Percentiles rank a stretch among this genome's conserved stretches.
Evolutionary conservation across 768 basidiomycete genomes (phyloP).

Genomic region (Sporobolomyces pararoseus): DNA sequence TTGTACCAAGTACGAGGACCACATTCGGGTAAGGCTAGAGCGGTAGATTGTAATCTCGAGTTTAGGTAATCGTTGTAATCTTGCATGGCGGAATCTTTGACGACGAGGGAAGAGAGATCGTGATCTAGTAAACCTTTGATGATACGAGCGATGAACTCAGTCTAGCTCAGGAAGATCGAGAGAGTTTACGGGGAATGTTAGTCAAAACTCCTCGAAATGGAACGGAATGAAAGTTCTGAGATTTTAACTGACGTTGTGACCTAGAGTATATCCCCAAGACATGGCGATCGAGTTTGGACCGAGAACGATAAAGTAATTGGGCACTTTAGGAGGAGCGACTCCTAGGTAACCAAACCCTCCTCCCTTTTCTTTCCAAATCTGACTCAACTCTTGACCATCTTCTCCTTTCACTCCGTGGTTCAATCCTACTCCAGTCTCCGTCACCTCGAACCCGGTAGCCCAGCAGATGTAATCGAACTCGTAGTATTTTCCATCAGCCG

Average conservation of each 20-base stretch:
- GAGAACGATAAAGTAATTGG: slow-evolving; percentile 37
- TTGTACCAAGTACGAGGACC: slow-evolving; percentile 33
- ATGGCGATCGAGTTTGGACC: slow-evolving; percentile 36
- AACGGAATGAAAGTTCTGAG: not conserved
- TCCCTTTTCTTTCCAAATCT: slow-evolving; percentile 24
- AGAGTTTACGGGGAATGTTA: no score
- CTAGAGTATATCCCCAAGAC: slow-evolving; percentile 29
- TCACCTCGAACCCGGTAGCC: slow-evolving; percentile 41
- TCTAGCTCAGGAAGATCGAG: not conserved
- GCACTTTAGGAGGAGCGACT: slow-evolving; percentile 20
- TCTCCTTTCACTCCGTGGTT: slow-evolving; percentile 35
- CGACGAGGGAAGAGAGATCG: slow-evolving; percentile 31
- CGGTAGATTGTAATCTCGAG: slow-evolving; percentile 12
- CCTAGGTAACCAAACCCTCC: slow-evolving; percentile 35
- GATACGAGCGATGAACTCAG: slow-evolving; percentile 34
- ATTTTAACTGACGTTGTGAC: slow-evolving; percentile 19
- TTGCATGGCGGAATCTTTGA: slow-evolving; percentile 8
- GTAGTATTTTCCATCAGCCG: slow-evolving; percentile 21
- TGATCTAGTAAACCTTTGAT: slow-evolving; percentile 21
- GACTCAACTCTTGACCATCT: slow-evolving; percentile 23
- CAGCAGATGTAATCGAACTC: slow-evolving; percentile 32
- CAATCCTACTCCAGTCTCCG: slow-evolving; percentile 37
- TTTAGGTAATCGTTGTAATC: slow-evolving; percentile 28
- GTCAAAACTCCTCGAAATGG: no score
- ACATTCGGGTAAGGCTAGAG: not conserved